Conservation (phyloP, 129 eudicot genomes). For the Solidago caesia region DNA sequence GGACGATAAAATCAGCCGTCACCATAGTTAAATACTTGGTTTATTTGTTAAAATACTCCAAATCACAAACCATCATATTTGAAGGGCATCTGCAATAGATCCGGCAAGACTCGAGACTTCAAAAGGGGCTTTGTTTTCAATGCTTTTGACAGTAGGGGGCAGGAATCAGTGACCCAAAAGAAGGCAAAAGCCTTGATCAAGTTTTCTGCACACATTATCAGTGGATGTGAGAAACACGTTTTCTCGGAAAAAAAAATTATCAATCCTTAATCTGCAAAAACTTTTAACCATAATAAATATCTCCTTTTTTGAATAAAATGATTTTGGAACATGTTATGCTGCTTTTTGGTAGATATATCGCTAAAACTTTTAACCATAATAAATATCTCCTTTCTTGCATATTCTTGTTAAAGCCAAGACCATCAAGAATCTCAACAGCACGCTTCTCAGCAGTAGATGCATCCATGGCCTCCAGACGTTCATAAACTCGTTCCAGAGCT, state of each 20-base stretch:
- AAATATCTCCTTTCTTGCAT: conserved; percentile 95
- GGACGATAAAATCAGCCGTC: conserved; percentile 3
- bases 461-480: conserved; percentile 92
- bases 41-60: conserved; percentile 26
- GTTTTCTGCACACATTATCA: no score
- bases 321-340: no score
- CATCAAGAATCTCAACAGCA: conserved; percentile 88
- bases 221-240: no score
- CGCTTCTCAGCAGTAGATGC: conserved; percentile 95
- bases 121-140: conserved; percentile 75
- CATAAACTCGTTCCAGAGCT: conserved; percentile 78
- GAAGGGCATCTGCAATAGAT: conserved; percentile 88
- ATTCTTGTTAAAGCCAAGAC: conserved; percentile 78
- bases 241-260: no score
- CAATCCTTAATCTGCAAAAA: no score
- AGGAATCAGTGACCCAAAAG: no score
- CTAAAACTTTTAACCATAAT: no score
- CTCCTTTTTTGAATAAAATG: no score
- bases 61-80: conserved; percentile 40
- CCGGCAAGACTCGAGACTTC: conserved; percentile 82
- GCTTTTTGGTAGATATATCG: no score
- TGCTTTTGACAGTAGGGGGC: conserved; percentile 66
- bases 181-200: no score
- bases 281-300: no score
- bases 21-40: conserved; percentile 1